Evolutionary conservation across 768 basidiomycete species (phyloP), one percentile per base, ranked within the genome.

Genomic region (Tremella fuciformis): DNA sequence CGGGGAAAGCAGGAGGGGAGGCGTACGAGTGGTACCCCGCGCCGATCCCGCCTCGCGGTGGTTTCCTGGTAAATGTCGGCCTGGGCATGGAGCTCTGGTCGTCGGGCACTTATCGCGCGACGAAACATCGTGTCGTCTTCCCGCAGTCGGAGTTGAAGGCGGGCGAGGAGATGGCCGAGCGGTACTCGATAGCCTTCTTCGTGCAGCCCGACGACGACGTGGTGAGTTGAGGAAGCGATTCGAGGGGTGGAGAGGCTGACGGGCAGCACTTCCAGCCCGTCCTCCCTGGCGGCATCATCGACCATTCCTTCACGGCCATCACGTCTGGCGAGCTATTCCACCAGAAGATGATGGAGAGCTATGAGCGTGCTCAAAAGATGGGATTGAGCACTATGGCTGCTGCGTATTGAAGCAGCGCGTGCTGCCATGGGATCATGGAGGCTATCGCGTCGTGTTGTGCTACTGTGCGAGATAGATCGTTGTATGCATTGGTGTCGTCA

Each of bases 181-280:
- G 62, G 38, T 55, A 58, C 54, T 59, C 51, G 8, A 41, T 63
- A 15, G 62, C 52, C n/a, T 63, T 46, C 42, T 63, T 63, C 50
- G 62, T 63, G 15, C 62, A 63, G 42, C 62, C 62, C 3, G 62
- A 63, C 55, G 62, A 63, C 29, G 57, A 63, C 22, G 62, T 63
- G n/a, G 62, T 58, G 21, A 16, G 55, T 57, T 29, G 1, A 24
- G 18, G 9, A 6, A 22, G 15, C 19, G 42, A 15, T n/a, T 4
- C 7, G n/a, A 22, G 4, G n/a, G 42, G 4, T 48, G 18, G 47
- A 8, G 19, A 37, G 21, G 18, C 49, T 49, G 16, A 18, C 48
- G 3, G 19, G 9, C 34, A 59, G 58, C 51, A 41, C 8, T 51
- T 61, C 26, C 60, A 61, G 39, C 60, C 60, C 0, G 47, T 61